phyloP scores from a whole-genome alignment of 495 filamentous ascomycete genomes.

The Copromyces sp. region DNA sequence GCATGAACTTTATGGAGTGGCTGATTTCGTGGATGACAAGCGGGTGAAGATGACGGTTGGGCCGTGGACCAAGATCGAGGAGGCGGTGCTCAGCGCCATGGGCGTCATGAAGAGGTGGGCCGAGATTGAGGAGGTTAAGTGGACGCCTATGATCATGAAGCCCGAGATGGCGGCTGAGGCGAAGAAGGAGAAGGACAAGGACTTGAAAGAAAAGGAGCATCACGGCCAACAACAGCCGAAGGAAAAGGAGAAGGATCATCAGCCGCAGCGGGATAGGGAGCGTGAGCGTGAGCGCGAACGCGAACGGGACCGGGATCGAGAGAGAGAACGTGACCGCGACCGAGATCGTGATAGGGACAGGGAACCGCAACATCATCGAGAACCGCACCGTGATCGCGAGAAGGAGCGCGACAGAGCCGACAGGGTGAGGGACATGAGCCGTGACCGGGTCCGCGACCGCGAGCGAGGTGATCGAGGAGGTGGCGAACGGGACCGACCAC shows the following conservation, averaged over 20 bases:
- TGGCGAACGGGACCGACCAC: background rate
- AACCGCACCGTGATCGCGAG: background rate
- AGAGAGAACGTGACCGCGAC: background rate
- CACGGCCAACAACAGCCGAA: background rate
- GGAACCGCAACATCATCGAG: background rate
- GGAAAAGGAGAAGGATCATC: background rate
- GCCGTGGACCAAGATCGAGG: conserved; percentile 27
- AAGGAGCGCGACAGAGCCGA: background rate
- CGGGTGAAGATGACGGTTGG: conserved; percentile 19
- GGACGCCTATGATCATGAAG: conserved; percentile 13
- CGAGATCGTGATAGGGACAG: conserved; percentile 2
- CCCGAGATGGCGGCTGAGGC: background rate
- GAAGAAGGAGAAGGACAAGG: conserved; percentile 1
- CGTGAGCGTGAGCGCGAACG: conserved; percentile 1
- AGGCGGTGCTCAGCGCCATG: conserved; percentile 16
- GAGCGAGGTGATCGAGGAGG: background rate
- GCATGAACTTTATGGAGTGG: conserved; percentile 10
- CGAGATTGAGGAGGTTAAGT: conserved; percentile 22
- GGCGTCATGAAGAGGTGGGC: conserved; percentile 21
- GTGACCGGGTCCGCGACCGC: background rate
- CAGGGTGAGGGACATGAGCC: background rate
- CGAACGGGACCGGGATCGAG: conserved; percentile 1
- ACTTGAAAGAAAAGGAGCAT: background rate
- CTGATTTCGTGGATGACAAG: conserved; percentile 14
- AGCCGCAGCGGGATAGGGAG: background rate